Evolutionary conservation across 345 rosid species (phyloP).

Genomic region (Gossypium rotundifolium): DNA sequence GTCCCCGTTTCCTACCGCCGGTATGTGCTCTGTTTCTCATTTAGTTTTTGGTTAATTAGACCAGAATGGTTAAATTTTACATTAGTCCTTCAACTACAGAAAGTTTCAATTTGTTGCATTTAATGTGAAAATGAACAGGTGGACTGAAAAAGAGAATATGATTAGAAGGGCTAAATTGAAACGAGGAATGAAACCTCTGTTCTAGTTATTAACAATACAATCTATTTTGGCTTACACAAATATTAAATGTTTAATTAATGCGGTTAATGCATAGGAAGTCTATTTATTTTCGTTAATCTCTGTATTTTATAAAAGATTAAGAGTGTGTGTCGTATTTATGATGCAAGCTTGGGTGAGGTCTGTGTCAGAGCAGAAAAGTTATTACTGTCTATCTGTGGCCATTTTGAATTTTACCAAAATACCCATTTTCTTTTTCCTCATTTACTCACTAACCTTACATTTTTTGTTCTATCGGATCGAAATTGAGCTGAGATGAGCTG

Average conservation of each 20-base stretch:
- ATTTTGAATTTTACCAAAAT: background rate
- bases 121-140: too few species aligned
- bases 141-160: too few species aligned
- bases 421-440: background rate
- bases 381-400: background rate
- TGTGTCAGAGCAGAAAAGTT: slow-evolving; percentile 1
- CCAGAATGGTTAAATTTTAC: too few species aligned
- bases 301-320: background rate
- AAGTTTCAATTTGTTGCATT: too few species aligned
- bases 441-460: background rate
- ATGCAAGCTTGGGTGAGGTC: background rate
- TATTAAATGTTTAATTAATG: too few species aligned
- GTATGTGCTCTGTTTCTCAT: slow-evolving; percentile 22
- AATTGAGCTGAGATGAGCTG: too few species aligned
- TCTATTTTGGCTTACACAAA: too few species aligned
- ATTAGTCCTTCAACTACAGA: too few species aligned
- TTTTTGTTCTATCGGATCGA: too few species aligned
- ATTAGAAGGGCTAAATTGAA: too few species aligned
- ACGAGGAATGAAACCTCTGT: too few species aligned
- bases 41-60: background rate
- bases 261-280: background rate
- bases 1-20: slow-evolving; percentile 77
- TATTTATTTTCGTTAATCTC: background rate
- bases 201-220: too few species aligned
- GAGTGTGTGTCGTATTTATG: background rate